phyloP scores from a whole-genome alignment of 2,329 filamentous ascomycete species.

The Aureobasidium namibiae region DNA sequence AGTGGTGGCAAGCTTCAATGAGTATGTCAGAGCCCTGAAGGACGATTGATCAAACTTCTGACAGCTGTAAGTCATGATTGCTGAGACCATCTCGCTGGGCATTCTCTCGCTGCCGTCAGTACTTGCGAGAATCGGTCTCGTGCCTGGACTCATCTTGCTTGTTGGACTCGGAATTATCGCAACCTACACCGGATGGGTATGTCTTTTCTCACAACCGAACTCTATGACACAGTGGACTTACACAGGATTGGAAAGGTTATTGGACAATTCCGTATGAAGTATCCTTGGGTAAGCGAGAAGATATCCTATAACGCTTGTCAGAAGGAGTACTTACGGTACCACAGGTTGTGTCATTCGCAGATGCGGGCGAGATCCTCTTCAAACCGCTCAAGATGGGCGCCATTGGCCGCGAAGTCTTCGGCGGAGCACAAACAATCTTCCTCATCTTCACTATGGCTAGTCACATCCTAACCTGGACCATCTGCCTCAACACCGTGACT shows the following conservation, averaged over 20 bases:
- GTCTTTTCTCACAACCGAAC: neutral
- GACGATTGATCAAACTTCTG: neutral
- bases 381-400: conserved; percentile 37
- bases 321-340: conserved; percentile 12
- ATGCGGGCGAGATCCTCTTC: conserved; percentile 54
- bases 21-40: conserved; percentile 21
- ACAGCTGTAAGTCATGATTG: conserved; percentile 41
- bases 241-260: conserved; percentile 31
- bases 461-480: conserved; percentile 62
- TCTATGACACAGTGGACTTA: neutral
- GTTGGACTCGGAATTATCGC: conserved; percentile 46
- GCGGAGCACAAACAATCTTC: conserved; percentile 55
- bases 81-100: conserved; percentile 49
- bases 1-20: conserved; percentile 41
- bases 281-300: conserved; percentile 33
- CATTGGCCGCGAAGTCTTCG: conserved; percentile 56
- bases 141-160: conserved; percentile 49
- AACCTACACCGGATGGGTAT: conserved; percentile 47
- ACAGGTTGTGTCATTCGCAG: conserved; percentile 49
- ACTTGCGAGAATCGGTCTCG: conserved; percentile 44
- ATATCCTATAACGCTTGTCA: neutral
- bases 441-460: conserved; percentile 61
- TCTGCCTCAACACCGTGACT: conserved; percentile 60
- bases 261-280: conserved; percentile 49
- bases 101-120: conserved; percentile 48